A percentile compares a stretch with the other conserved stretches of the same genome.
These are phyloP conservation scores for Lepidium aucheri DNA, from an alignment of 345 rosid species.

Conservation along the genomic window DNA sequence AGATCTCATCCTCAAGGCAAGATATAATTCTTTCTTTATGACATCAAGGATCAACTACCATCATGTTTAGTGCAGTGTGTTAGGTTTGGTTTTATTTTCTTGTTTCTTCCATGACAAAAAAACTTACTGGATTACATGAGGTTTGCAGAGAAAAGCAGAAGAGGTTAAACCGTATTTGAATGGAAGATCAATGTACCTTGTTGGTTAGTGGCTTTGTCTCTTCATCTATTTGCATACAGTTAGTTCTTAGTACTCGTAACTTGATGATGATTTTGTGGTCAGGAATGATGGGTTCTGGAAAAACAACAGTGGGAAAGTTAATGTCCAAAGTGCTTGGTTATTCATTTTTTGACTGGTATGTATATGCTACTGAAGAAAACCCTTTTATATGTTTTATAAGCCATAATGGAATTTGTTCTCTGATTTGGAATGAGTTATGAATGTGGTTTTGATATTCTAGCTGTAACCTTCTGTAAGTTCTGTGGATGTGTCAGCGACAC, in stretches of 20 bases:
- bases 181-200: constrained; percentile 83
- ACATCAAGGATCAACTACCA: neutral
- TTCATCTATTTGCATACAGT: neutral
- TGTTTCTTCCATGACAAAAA: neutral
- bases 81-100: constrained; percentile 10
- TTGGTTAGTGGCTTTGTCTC: constrained; percentile 55
- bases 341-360: constrained; percentile 82
- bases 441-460: neutral
- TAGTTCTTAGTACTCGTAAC: neutral
- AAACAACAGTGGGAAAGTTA: constrained; percentile 86
- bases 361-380: neutral
- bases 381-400: neutral
- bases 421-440: neutral
- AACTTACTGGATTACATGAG: constrained; percentile 16
- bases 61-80: neutral
- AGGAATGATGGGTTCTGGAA: constrained; percentile 99
- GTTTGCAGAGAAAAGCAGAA: constrained; percentile 68
- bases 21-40: neutral
- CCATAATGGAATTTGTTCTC: neutral
- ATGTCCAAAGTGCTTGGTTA: constrained; percentile 62
- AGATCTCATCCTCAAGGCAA: constrained; percentile 55
- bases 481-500: constrained; percentile 49
- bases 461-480: constrained; percentile 23
- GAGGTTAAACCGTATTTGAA: constrained; percentile 64
- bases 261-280: constrained; percentile 7